Conservation (phyloP, 169 alveolate species). For the Plasmodium ovale region DNA sequence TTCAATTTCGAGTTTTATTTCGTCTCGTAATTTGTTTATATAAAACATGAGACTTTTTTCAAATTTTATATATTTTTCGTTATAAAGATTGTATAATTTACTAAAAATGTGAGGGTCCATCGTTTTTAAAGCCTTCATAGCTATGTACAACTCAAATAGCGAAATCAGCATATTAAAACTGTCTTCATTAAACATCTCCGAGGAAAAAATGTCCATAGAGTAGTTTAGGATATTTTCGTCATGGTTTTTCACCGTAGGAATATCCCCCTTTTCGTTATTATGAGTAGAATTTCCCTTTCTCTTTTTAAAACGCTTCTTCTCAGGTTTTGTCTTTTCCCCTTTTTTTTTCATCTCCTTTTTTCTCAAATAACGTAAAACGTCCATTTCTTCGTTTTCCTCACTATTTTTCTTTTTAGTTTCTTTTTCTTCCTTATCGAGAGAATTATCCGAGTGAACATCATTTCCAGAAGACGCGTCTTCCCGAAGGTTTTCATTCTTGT, state of each 20-base stretch:
- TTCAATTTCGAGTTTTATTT: slow-evolving; percentile 65
- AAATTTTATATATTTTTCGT: slow-evolving; percentile 40
- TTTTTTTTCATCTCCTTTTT: slow-evolving; percentile 15
- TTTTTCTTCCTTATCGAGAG: not conserved
- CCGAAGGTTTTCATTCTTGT: not conserved
- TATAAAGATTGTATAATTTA: slow-evolving; percentile 51
- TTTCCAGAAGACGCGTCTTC: slow-evolving; percentile 10
- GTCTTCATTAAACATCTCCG: slow-evolving; percentile 73
- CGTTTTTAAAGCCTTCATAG: slow-evolving; percentile 50
- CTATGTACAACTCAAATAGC: slow-evolving; percentile 61
- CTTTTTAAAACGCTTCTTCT: slow-evolving; percentile 1
- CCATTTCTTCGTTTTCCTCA: slow-evolving; percentile 9
- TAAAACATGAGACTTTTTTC: slow-evolving; percentile 40
- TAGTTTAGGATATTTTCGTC: slow-evolving; percentile 16
- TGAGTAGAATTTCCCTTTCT: slow-evolving; percentile 23
- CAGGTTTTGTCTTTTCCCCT: slow-evolving; percentile 1
- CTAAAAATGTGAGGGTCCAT: slow-evolving; percentile 26
- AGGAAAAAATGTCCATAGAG: slow-evolving; percentile 55
- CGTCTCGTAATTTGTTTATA: slow-evolving; percentile 55
- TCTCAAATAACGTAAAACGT: slow-evolving; percentile 13
- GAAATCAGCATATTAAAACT: slow-evolving; percentile 52
- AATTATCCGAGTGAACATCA: not conserved
- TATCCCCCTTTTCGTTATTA: not conserved
- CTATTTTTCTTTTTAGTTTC: slow-evolving; percentile 7
- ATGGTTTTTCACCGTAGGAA: not conserved